Conservation (phyloP, 2,329 filamentous ascomycete genomes). For the Chaetomiaceae sp. region DNA sequence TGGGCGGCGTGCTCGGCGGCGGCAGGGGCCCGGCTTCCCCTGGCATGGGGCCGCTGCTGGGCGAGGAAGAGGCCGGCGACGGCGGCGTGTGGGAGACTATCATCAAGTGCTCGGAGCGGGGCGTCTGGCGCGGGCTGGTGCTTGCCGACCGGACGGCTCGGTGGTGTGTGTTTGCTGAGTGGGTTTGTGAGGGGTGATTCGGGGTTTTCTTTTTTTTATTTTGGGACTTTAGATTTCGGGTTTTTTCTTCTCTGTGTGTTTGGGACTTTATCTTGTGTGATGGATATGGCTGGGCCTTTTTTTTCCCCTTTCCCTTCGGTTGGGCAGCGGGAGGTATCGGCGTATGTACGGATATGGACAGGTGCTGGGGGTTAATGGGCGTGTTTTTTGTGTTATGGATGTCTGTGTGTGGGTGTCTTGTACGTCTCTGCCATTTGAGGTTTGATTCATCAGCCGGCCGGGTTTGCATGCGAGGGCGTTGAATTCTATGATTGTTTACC, state of each 20-base stretch:
- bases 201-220: not conserved
- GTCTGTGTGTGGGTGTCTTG: not conserved
- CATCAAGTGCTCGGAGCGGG: constrained; percentile 81
- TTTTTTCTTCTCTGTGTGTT: too few relatives aligned
- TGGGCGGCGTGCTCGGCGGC: constrained; percentile 41
- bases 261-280: constrained; percentile 1
- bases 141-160: constrained; percentile 76
- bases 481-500: not conserved
- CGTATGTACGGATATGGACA: not conserved
- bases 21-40: constrained; percentile 16
- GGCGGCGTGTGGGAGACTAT: constrained; percentile 84
- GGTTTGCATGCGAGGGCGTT: constrained; percentile 10
- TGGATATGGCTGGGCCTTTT: constrained; percentile 2
- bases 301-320: not conserved
- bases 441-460: constrained; percentile 2
- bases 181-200: constrained; percentile 50
- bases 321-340: not conserved
- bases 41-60: constrained; percentile 8
- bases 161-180: constrained; percentile 92
- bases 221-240: not conserved
- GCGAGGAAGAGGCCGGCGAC: constrained; percentile 58
- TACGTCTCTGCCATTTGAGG: not conserved
- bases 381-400: not conserved
- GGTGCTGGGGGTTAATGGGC: not conserved
- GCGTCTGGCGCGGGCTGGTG: constrained; percentile 75